These are phyloP conservation scores for Harringtonia aguacate DNA, from an alignment of 2,329 filamentous ascomycete species.

Conservation along the genomic window DNA sequence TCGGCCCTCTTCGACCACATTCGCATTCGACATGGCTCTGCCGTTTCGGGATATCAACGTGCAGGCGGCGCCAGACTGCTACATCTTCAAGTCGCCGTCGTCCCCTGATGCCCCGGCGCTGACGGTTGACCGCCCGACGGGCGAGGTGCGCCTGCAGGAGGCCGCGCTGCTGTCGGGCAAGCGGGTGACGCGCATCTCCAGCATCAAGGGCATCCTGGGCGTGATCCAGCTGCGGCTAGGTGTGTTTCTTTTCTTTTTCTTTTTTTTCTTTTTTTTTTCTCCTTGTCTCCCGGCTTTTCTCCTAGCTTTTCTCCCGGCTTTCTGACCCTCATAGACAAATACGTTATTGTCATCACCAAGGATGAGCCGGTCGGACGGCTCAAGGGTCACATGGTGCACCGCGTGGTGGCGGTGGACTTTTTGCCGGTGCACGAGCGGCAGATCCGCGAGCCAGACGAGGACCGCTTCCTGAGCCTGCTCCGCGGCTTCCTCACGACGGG, in stretches of 20 bases:
- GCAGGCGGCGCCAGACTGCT: slow-evolving; percentile 81
- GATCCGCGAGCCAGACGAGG: slow-evolving; percentile 87
- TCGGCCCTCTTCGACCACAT: too few species aligned
- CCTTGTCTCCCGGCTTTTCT: background rate
- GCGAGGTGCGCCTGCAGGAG: slow-evolving; percentile 79
- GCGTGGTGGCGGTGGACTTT: slow-evolving; percentile 81
- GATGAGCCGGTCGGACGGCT: slow-evolving; percentile 81
- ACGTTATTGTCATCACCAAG: slow-evolving; percentile 94
- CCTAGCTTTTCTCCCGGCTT: too few species aligned
- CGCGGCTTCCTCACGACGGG: slow-evolving; percentile 72
- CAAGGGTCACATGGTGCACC: slow-evolving; percentile 95
- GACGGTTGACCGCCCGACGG: slow-evolving; percentile 83
- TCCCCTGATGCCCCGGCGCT: slow-evolving; percentile 81
- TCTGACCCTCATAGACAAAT: slow-evolving; percentile 57
- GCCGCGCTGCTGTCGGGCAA: slow-evolving; percentile 64
- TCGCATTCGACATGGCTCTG: slow-evolving; percentile 28
- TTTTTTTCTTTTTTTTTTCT: background rate
- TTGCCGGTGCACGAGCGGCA: slow-evolving; percentile 86
- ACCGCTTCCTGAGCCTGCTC: slow-evolving; percentile 75
- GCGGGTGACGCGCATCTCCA: slow-evolving; percentile 64
- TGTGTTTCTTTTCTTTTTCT: slow-evolving; percentile 32
- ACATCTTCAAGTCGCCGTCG: slow-evolving; percentile 93
- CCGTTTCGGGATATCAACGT: slow-evolving; percentile 97
- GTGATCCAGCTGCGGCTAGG: slow-evolving; percentile 88
- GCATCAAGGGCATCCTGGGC: slow-evolving; percentile 88